These are phyloP conservation scores for Thelonectria rubi DNA, from an alignment of 2,329 filamentous ascomycete genomes.

Conservation along the genomic window DNA sequence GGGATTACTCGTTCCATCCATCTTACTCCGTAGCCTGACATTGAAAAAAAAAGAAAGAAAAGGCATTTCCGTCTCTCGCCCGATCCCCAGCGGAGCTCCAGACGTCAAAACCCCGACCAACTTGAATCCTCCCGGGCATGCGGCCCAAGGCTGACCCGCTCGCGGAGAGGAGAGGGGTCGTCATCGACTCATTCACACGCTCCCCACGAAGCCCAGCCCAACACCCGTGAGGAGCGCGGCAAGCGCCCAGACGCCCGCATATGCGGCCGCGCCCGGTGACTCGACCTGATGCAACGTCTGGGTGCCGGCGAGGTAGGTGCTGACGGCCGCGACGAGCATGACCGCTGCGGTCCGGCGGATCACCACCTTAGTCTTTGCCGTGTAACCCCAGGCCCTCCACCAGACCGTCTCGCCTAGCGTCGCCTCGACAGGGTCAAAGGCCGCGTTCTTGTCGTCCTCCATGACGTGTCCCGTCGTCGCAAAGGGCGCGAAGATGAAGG, in stretches of 20 bases:
- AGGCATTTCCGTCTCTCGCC: slow-evolving; percentile 6
- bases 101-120: slow-evolving; percentile 15
- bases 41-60: background rate
- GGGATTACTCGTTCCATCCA: slow-evolving; percentile 17
- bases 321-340: slow-evolving; percentile 64
- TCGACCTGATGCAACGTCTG: slow-evolving; percentile 77
- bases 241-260: slow-evolving; percentile 78
- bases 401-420: slow-evolving; percentile 74
- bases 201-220: slow-evolving; percentile 61
- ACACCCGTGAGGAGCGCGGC: slow-evolving; percentile 69
- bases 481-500: slow-evolving; percentile 80
- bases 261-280: slow-evolving; percentile 72
- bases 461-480: slow-evolving; percentile 61
- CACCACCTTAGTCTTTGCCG: slow-evolving; percentile 68
- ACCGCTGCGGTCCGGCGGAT: slow-evolving; percentile 71
- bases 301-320: slow-evolving; percentile 71
- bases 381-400: slow-evolving; percentile 78
- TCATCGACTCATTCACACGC: slow-evolving; percentile 46
- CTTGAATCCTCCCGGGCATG: slow-evolving; percentile 19
- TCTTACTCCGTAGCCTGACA: slow-evolving; percentile 26
- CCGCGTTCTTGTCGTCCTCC: slow-evolving; percentile 57
- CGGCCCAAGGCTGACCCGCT: slow-evolving; percentile 29
- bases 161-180: background rate
- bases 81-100: slow-evolving; percentile 3
- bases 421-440: slow-evolving; percentile 72